Evolutionary conservation across 805 yeast species (phyloP), one percentile per base, ranked within the genome.

Genomic region (Priceomyces fermenticarens): DNA sequence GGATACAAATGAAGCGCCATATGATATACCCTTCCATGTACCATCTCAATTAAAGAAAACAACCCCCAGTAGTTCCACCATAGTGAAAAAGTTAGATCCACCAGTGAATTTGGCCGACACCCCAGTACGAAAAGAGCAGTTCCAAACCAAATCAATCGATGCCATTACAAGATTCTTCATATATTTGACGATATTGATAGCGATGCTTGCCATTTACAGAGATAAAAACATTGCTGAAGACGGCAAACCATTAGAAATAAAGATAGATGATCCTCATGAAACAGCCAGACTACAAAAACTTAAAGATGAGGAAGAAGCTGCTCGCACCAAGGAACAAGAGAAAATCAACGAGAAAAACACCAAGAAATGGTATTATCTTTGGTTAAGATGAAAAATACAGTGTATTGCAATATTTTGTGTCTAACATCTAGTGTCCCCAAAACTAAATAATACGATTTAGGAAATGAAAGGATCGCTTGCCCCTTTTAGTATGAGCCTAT

Each of bases 21-120:
- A 71, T 36, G 88, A 83, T 56, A 63, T 83, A 41, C 85, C 87
- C 1, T 82, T 81, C 53, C 55, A 57, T 17, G 36, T 65, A 3
- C 78, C 82, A 1, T 51, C 64, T 2, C 58, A 68, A 31, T 41
- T 54, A 10, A 48, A 52, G 31, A 48, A 60, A 7, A 36, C 54
- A 2, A 43, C 39, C 3, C 73, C 75, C 1, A 31, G 37, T 5
- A 35, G 54, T 1, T 34, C 42, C 15, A 55, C 65, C 11, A 52
- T 62, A 3, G 48, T 63, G 16, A 51, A 60, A 16, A 64, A 57
- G 44, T 55, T 75, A 14, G 58, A 57, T 17, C 64, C 71, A 0
- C 67, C 67, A 25, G 75, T 78, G 10, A 55, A 62, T 25, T 65
- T 70, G 47, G 64, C 72, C 8, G 71, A 67, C 28, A 67, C 75